Evolutionary conservation across 805 yeast species (phyloP), one percentile per base, ranked within the genome.

Genomic region (Schizosaccharomyces cryophilus): DNA sequence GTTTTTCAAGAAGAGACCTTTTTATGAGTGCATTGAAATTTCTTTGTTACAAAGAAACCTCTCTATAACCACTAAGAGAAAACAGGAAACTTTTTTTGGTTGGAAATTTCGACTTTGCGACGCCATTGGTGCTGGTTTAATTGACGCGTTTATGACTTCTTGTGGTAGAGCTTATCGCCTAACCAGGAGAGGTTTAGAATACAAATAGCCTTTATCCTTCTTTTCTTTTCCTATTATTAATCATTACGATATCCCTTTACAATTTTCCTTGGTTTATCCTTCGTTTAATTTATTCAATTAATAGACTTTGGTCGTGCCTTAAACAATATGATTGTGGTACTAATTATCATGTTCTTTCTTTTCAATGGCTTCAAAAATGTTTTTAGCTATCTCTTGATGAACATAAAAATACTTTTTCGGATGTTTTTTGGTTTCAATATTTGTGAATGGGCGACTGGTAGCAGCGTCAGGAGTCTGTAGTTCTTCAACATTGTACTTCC

Each of bases 51-150:
- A 51, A 24, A 21, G 56, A 21, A 51, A 51, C 31, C 6, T 29
- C 6, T 24, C 56, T 5, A 9, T 29, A 1, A 17, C 56, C 6
- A 11, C 19, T 1, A 51, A 26, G 15, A 29, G 17, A 29, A 51
- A 51, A 5, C 21, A 51, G 2, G 35, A 21, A 29, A 17, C 56
- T 3, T 24, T 30, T 24, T 56, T 56, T 56, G 42, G 60, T 38
- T 56, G 60, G 60, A 35, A 56, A 21, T 56, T 38, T 30, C 60
- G 60, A 31, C 30, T 56, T 35, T 56, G 60, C 38, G 60, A 56
- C n/a, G 47, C 47, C 47, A 40, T 56, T 19, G 60, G 47, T 31
- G 24, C 42, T 15, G 60, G 60, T 4, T 17, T 35, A 4, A 40
- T 56, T 19, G 60, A 56, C 4, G 42, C 60, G 9, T 56, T 56